Base-by-base conservation (phyloP, 352 stramenopile genomes). In the Phytophthora pisi region DNA sequence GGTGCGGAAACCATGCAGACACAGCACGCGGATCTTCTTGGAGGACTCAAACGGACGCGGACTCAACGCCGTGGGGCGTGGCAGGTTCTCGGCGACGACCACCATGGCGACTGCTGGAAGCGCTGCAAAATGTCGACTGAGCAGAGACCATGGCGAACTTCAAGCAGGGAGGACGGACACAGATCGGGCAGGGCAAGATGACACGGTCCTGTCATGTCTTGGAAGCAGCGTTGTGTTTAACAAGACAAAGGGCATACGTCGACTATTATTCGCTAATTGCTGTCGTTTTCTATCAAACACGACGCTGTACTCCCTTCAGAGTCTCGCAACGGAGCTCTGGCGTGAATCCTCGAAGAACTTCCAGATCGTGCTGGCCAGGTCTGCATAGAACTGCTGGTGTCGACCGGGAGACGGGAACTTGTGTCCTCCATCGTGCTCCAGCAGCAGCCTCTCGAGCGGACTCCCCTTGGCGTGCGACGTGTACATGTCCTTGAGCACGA, bases 321-420 rank as follows among this genome's bases (percentile, higher is more conserved):
- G 70, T 66, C 75, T 67, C 31, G 74, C 74, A 43, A 68, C 28
- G 0, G 72, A 70, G 61, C 66, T 78, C 43, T 75, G 65, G 11
- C 54, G 57, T 8, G 64, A 79, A 42, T 79, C 57, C 5, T 75
- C 61, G 28, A 88, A 86, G 57, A 87, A 82, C 55, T 78, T 59
- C 63, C 71, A 74, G 49, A 88, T 84, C 53, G 68, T 72, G 30
- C 43, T 69, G 4, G 75, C 77, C 40, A 88, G 47, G 28, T 81
- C 28, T 3, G 61, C 59, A 56, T 89, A 89, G 9, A 92, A 64
- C 42, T 72, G 43, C 18, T 75, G 61, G 63, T 92, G 67, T 50
- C 75, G 73, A 9, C 62, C 78, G 1, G 77, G 74, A 10, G 83
- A 88, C 6, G 86, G 84, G 65, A 93, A 92, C 46, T 90, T 90